Base-by-base conservation (phyloP, 768 basidiomycete species). In the Boletus barrowsii region DNA sequence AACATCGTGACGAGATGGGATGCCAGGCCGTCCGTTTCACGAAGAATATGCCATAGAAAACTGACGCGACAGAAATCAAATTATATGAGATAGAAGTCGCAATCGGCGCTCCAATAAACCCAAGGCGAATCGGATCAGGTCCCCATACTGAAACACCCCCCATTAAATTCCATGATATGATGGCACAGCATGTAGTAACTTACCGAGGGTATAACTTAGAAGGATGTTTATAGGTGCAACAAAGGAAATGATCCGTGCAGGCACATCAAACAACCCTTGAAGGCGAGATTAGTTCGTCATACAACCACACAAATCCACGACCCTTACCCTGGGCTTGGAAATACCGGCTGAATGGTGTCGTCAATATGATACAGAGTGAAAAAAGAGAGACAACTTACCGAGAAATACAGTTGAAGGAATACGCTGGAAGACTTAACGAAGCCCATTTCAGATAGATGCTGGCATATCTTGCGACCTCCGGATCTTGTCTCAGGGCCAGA, bases 21-120 rank as follows among this genome's bases (percentile, higher is more conserved):
- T 90, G 79, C 93, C 95, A 98, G 0, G 95, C 95, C 0, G 84
- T 89, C 41, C 76, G 68, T 54, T 71, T 90, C 30, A 83, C 82
- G 61, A 80, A 84, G 62, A 81, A 78, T 14, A 86, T 60, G 5
- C 83, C 88, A 59, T 89, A 90, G 18, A 76, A 51, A 45, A 89
- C 68, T 2, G 83, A 88, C 45, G 79, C 65, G 32, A 87, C 40
- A 0, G 83, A 74, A 47, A 93, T 85, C 22, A 96, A 75, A 69
- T 93, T 96, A 72, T 94, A 92, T 15, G 89, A 89, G 49, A 94
- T 78, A 0, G 89, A 87, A 0, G 92, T 90, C 0, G 94, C 89
- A 40, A 98, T 78, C 0, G 96, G 95, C 4, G 94, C 95, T 15
- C 96, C 96, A 51, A 91, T 83, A 69, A 91, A 98, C 2, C 96